Evolutionary conservation across 2,329 filamentous ascomycete species (phyloP).

Genomic region (Talaromyces piceae): DNA sequence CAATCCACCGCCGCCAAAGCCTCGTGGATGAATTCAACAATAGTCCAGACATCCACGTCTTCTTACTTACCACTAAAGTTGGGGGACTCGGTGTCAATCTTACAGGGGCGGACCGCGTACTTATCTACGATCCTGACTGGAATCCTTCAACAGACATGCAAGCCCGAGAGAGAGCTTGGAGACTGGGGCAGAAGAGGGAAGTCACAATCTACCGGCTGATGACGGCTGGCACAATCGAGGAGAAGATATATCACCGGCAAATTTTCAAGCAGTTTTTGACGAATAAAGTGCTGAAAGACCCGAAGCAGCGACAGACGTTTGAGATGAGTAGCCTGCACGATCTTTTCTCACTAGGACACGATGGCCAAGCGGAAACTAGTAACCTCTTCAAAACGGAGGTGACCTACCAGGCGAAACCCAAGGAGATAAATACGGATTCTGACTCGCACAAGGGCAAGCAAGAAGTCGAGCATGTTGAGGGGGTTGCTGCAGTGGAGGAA

Average conservation of each 20-base stretch:
- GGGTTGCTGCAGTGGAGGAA: constrained; percentile 59
- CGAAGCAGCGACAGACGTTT: constrained; percentile 86
- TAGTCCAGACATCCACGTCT: constrained; percentile 70
- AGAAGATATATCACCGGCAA: constrained; percentile 98
- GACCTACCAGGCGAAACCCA: constrained; percentile 43
- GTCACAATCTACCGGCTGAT: constrained; percentile 97
- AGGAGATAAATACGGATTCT: background rate
- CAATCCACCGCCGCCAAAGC: constrained; percentile 77
- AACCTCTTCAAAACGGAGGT: constrained; percentile 81
- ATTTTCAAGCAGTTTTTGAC: constrained; percentile 98
- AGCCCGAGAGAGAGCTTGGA: constrained; percentile 91
- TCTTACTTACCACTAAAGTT: constrained; percentile 90
- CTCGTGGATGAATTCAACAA: constrained; percentile 93
- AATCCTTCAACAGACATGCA: constrained; percentile 96
- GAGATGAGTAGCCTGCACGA: constrained; percentile 86
- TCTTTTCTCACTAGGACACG: constrained; percentile 70
- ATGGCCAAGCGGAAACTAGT: constrained; percentile 71
- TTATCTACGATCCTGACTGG: constrained; percentile 98
- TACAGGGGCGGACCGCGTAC: constrained; percentile 89
- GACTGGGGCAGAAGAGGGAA: constrained; percentile 86
- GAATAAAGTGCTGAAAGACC: constrained; percentile 91
- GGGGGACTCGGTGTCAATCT: constrained; percentile 90
- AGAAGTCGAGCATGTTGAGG: constrained; percentile 48
- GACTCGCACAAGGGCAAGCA: constrained; percentile 26
- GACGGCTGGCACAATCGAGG: constrained; percentile 95